Base-by-base conservation (phyloP, 192 early-diverging fungal species). In the Coemansia sp. region DNA sequence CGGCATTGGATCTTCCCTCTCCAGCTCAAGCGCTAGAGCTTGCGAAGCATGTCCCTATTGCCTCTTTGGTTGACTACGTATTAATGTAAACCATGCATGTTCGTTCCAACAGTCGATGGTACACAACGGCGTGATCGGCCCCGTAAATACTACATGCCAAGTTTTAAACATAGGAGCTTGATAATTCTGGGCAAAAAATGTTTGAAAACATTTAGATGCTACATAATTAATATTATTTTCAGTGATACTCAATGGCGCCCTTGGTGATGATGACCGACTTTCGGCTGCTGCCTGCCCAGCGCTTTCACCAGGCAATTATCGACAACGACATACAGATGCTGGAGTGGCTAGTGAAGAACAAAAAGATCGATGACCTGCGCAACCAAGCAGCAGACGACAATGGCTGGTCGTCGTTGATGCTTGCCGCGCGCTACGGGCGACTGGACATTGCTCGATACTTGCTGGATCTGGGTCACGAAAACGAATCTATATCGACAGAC, bases 361-460 rank as follows among this genome's bases (percentile, higher is more conserved):
- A 70, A 45, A 75, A 75, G 18, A 49, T 81, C 10, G 72, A 73
- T 2, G 78, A 81, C 29, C 63, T 81, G 15, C 64, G 70, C 64
- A 81, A 81, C 67, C 53, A 40, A 3, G 70, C 70, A 4, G 70
- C 68, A 16, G 78, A 81, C 56, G 64, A 67, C 2, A 72, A 64
- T 37, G 64, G 67, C 66, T 81, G 78, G 78, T 58, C 78, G 15
- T 81, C 78, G 8, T 70, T 81, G 44, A 81, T 81, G 78, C 78
- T 81, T 1, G 78, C 78, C 1, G 78, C 78, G 6, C 73, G 78
- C 39, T 73, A 75, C 34, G 69, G 67, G 3, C 78, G 66, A n/a
- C 52, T 29, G 10, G 78, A 75, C 1, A 72, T 81, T 41, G 65
- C 65, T n/a, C 59, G 65, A 11, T 81, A 75, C 29, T 37, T 81